Evolutionary conservation across 2,329 filamentous ascomycete genomes (phyloP).

Genomic region (Xylariaceae sp.): DNA sequence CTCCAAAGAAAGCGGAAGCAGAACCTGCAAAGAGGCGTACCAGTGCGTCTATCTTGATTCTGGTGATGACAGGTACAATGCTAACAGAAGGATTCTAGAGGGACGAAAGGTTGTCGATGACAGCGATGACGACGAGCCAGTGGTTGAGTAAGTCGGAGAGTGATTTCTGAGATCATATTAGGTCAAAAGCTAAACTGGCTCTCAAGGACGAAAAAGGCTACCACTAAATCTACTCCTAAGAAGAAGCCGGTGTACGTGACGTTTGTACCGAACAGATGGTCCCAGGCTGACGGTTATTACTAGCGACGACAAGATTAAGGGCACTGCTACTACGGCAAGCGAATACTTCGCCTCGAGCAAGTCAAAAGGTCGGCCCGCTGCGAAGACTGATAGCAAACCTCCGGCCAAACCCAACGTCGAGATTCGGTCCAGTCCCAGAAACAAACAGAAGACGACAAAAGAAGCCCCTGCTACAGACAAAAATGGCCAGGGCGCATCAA

Average conservation of each 20-base stretch:
- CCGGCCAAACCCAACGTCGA: conserved; percentile 46
- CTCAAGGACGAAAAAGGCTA: conserved; percentile 57
- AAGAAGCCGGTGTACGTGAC: conserved; percentile 58
- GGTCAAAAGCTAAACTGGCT: conserved; percentile 20
- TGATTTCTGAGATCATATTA: neutral
- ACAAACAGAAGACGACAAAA: conserved; percentile 42
- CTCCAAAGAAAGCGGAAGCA: conserved; percentile 50
- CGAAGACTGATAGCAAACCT: conserved; percentile 45
- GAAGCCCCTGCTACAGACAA: conserved; percentile 33
- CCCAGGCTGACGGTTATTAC: conserved; percentile 9
- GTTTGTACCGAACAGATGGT: conserved; percentile 1
- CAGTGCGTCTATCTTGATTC: conserved; percentile 41
- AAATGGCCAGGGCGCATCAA: conserved; percentile 39
- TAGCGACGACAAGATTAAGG: conserved; percentile 48
- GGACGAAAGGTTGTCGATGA: conserved; percentile 76
- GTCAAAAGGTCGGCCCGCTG: conserved; percentile 44
- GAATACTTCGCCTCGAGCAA: conserved; percentile 60
- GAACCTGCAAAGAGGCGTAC: conserved; percentile 48
- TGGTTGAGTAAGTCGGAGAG: conserved; percentile 51
- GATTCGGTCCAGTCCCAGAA: conserved; percentile 57
- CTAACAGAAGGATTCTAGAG: conserved; percentile 40
- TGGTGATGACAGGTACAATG: neutral
- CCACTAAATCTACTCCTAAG: conserved; percentile 50
- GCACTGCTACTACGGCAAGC: conserved; percentile 56
- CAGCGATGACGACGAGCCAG: conserved; percentile 67